These are phyloP conservation scores for Halenospora varia DNA, from an alignment of 495 filamentous ascomycete genomes.

Conservation along the genomic window DNA sequence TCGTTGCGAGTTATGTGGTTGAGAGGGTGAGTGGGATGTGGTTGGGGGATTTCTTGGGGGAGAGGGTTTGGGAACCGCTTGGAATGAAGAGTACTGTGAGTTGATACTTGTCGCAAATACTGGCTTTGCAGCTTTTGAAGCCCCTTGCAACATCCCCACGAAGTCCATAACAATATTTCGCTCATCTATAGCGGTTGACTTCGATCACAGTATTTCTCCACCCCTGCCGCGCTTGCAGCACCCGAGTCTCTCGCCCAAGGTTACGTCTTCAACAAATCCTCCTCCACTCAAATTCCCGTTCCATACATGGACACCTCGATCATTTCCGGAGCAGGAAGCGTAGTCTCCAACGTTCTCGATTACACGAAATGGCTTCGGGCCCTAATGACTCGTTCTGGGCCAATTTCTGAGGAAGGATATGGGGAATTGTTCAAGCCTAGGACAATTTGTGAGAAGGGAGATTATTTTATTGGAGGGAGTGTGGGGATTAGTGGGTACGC, in stretches of 20 bases:
- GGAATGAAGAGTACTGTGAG: conserved; percentile 45
- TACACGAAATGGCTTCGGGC: too few relatives aligned
- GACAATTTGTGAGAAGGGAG: too few relatives aligned
- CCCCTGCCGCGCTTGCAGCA: conserved; percentile 30
- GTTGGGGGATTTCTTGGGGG: conserved; percentile 39
- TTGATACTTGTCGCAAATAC: not conserved
- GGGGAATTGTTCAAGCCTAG: too few relatives aligned
- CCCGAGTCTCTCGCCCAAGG: conserved; percentile 25
- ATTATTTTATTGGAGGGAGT: too few relatives aligned
- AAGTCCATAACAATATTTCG: not conserved
- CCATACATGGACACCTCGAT: not conserved
- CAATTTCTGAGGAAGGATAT: too few relatives aligned
- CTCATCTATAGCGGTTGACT: not conserved
- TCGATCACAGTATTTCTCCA: conserved; percentile 33
- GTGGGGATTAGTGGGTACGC: too few relatives aligned
- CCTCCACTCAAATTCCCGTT: not conserved
- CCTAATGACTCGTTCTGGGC: too few relatives aligned
- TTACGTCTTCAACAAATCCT: conserved; percentile 21
- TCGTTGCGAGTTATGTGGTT: conserved; percentile 37
- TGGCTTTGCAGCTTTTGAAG: not conserved
- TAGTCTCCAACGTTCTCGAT: too few relatives aligned
- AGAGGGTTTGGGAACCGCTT: conserved; percentile 43
- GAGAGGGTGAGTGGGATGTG: conserved; percentile 36
- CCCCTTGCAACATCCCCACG: not conserved
- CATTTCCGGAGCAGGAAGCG: too few relatives aligned